Base-by-base conservation (phyloP, 2,329 filamentous ascomycete species). In the Fusarium gaditjirri region DNA sequence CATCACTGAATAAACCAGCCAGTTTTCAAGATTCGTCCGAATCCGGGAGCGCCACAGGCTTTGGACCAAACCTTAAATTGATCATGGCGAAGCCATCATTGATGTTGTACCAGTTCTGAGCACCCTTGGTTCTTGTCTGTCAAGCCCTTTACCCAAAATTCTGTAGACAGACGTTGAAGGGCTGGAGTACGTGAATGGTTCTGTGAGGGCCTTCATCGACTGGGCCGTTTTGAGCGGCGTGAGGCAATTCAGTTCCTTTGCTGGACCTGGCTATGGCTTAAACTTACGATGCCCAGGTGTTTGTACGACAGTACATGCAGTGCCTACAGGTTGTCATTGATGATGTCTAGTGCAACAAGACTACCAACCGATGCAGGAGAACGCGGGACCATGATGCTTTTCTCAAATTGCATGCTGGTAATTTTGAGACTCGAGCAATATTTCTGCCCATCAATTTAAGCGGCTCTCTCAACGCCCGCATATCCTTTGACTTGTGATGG, bases 111-210 rank as follows among this genome's bases (percentile, higher is more conserved):
- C 58, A 61, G 65, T 64, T 55, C 70, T 35, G 17, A 39, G 44
- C 56, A 59, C 54, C 42, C 44, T 42, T 41, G 36, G 61, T 53
- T 27, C 29, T 62, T 35, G 31, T 47, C 47, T 65, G 47, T 19
- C 41, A 68, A 50, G 52, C 41, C 44, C 33, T 38, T 10, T 36
- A 11, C 50, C n/a, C 10, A 70, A 38, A 13, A 36, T 17, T 50
- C 39, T 19, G n/a, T 2, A 86, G 85, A 33, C 88, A 76, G 38
- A 83, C 75, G 55, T 82, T 83, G 31, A 89, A 75, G 47, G 38
- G 42, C 54, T 29, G 16, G n/a, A 35, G 36, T 23, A 4, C 23
- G 23, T 55, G 29, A 8, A 35, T 38, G 39, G 35, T 27, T 23
- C 42, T n/a, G n/a, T 36, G n/a, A 71, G 6, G 87, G 83, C 68